Conservation (phyloP, 495 filamentous ascomycete genomes). For the Aspergillus bertholletiae region DNA sequence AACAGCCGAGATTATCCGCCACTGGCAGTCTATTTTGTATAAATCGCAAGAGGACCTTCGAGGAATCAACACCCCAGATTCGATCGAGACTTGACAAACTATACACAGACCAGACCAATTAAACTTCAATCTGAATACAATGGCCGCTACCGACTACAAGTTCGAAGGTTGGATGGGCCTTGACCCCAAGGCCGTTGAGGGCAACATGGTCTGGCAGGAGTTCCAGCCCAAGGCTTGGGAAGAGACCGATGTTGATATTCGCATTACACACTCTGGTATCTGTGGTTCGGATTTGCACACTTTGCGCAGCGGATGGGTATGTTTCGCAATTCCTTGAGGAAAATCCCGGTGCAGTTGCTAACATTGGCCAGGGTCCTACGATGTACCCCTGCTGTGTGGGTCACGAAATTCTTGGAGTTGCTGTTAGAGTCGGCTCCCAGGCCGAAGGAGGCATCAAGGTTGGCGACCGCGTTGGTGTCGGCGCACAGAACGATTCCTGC, state of each 20-base stretch:
- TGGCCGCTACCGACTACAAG: slow-evolving; percentile 20
- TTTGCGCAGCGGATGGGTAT: slow-evolving; percentile 59
- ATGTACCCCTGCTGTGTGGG: slow-evolving; percentile 64
- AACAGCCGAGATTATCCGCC: background rate
- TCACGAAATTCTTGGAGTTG: slow-evolving; percentile 73
- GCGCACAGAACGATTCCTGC: slow-evolving; percentile 67
- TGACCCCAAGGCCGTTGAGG: slow-evolving; percentile 42
- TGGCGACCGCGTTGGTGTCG: slow-evolving; percentile 78
- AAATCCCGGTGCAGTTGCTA: background rate
- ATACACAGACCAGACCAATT: background rate
- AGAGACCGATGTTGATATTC: slow-evolving; percentile 57
- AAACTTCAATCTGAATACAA: background rate
- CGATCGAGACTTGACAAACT: background rate
- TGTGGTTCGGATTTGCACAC: slow-evolving; percentile 56
- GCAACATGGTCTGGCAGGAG: slow-evolving; percentile 65
- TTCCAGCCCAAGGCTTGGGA: slow-evolving; percentile 70
- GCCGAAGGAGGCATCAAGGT: slow-evolving; percentile 55
- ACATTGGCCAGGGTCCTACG: background rate
- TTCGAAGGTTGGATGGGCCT: slow-evolving; percentile 74
- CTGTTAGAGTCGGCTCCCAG: slow-evolving; percentile 62
- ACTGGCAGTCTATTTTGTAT: background rate
- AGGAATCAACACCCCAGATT: background rate
- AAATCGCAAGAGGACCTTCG: background rate
- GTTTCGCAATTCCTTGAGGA: background rate
- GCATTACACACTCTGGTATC: slow-evolving; percentile 20